Conservation (phyloP, 2,329 filamentous ascomycete genomes). For the Aaosphaeria pasadenensis region DNA sequence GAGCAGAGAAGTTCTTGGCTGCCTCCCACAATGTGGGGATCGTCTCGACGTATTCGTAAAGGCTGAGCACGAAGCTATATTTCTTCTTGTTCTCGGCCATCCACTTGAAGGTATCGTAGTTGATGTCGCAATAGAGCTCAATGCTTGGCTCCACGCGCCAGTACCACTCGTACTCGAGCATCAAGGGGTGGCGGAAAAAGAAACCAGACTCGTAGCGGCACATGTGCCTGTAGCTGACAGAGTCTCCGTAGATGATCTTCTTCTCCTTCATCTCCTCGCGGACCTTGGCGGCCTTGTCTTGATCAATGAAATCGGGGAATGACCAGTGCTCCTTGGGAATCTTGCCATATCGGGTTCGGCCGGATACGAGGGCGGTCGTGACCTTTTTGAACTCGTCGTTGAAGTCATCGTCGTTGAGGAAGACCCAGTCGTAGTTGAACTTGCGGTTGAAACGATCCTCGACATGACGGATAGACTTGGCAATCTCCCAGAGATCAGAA, state of each 20-base stretch:
- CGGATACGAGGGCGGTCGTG: conserved; percentile 84
- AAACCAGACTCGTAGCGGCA: conserved; percentile 98
- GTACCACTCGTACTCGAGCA: conserved; percentile 98
- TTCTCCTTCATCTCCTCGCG: conserved; percentile 90
- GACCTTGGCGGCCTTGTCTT: conserved; percentile 85
- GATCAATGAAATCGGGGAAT: conserved; percentile 92
- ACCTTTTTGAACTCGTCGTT: conserved; percentile 91
- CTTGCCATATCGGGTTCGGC: conserved; percentile 84
- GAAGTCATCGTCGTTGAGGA: conserved; percentile 94
- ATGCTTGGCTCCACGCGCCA: conserved; percentile 98
- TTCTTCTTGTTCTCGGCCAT: conserved; percentile 98
- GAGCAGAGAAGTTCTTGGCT: conserved; percentile 88
- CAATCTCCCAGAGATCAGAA: conserved; percentile 92
- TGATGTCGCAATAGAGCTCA: conserved; percentile 92
- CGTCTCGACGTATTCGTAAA: conserved; percentile 96
- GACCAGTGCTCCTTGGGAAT: conserved; percentile 96
- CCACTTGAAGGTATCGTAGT: conserved; percentile 93
- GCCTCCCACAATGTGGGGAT: conserved; percentile 96
- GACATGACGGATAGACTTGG: conserved; percentile 89
- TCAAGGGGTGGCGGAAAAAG: conserved; percentile 93
- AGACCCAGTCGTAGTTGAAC: conserved; percentile 99
- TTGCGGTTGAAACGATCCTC: conserved; percentile 98
- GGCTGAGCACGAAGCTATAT: conserved; percentile 92
- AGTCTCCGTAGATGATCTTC: conserved; percentile 98
- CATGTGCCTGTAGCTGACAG: conserved; percentile 97